Base-by-base conservation (phyloP, 2,329 filamentous ascomycete genomes). In the Penicillium sp. region DNA sequence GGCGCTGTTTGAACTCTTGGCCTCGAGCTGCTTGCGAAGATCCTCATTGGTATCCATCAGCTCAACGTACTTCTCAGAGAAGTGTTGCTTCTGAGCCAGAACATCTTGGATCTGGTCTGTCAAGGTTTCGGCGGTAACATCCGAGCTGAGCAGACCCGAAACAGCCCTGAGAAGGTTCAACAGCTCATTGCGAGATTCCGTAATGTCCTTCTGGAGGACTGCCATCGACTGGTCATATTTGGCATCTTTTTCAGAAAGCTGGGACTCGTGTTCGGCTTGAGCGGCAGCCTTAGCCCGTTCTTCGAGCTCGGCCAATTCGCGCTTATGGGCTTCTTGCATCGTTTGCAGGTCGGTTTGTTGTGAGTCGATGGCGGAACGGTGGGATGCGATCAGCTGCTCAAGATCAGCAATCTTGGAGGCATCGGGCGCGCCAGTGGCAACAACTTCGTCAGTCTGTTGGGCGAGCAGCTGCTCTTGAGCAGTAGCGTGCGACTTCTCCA, bases 401-500 rank as follows among this genome's bases (percentile, higher is more conserved):
- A 87, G 73, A 51, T 85, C 83, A 3, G 78, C 68, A 21, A 86
- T 79, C 31, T 84, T 79, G 37, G 64, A 62, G 55, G 68, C 71
- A 29, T 73, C 73, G 6, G 86, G 75, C 58, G 86, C 81, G 52
- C 77, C 78, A 60, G 80, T 78, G 62, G 79, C 80, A 21, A 83
- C 73, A 23, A 86, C 84, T 53, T 86, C 85, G 0, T 85, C 81
- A 52, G 85, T 82, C 9, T 82, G 80, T 45, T 88, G 83, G 53
- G 89, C 83, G 39, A 91, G 85, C 11, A 96, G 81, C 66, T 93
- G 84, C 47, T 83, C 76, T 67, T 86, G 85, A 50, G 89, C 84
- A 26, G 83, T 81, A 31, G 83, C 74, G 69, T 96, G 89, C 4
- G 88, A 85, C 62, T 87, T 78, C 73, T 96, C 92, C 14, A 96